Evolutionary conservation across 2,329 filamentous ascomycete genomes (phyloP).

Genomic region (Ustulina deusta): DNA sequence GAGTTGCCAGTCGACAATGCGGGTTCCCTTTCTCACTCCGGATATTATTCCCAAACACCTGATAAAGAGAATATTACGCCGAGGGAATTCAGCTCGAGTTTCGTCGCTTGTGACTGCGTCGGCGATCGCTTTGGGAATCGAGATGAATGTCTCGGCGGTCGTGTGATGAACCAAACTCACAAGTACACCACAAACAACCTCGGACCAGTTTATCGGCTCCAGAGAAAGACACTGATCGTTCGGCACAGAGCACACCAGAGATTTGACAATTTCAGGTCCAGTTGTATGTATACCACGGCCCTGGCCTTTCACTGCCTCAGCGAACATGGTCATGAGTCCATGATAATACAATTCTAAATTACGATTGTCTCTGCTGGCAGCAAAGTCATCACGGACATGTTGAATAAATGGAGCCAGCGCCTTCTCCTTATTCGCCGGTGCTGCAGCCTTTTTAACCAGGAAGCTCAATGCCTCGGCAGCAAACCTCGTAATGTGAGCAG

Average conservation of each 20-base stretch:
- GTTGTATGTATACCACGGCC: conserved; percentile 71
- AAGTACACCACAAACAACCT: conserved; percentile 80
- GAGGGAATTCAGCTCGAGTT: conserved; percentile 50
- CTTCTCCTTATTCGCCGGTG: conserved; percentile 78
- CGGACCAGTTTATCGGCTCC: conserved; percentile 65
- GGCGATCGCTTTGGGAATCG: conserved; percentile 72
- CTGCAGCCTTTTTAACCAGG: conserved; percentile 87
- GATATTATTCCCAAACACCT: conserved; percentile 75
- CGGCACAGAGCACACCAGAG: conserved; percentile 64
- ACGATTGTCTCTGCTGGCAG: conserved; percentile 63
- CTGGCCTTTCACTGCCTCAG: conserved; percentile 79
- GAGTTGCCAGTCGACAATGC: conserved; percentile 77
- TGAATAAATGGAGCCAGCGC: conserved; percentile 78
- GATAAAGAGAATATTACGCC: conserved; percentile 62
- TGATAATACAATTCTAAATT: conserved; percentile 80
- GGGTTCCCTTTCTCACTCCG: conserved; percentile 84
- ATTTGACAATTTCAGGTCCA: conserved; percentile 64
- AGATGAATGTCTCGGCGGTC: conserved; percentile 76
- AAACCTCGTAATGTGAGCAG: conserved; percentile 89
- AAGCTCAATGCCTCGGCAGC: conserved; percentile 96
- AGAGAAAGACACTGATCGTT: conserved; percentile 62
- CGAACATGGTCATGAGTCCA: conserved; percentile 91
- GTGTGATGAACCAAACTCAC: conserved; percentile 88
- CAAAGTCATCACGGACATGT: conserved; percentile 78
- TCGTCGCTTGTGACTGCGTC: conserved; percentile 60